Evolutionary conservation across 345 rosid species (phyloP), one percentile per base, ranked within the genome.

Genomic region (Limnanthes douglasii): DNA sequence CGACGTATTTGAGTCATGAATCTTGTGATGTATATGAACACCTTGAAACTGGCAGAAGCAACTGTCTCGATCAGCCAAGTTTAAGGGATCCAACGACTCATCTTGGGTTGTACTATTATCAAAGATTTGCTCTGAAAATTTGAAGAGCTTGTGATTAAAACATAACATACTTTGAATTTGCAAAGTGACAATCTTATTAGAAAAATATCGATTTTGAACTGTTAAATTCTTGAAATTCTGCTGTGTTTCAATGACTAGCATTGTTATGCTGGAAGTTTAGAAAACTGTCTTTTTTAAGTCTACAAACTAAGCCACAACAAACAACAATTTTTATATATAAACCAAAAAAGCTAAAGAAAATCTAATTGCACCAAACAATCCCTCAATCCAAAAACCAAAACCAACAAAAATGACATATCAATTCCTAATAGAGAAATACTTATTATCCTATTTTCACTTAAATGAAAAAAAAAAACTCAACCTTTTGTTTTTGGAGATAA

Each of bases 11-110:
- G 74, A 60, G 46, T 62, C 65, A 32, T 45, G 59, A 2, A 70
- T 54, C 61, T 88, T 88, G 65, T 83, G 72, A 61, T 83, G 95
- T 20, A 88, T 62, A 23, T 59, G 63, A 32, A 88, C 64, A 29
- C 95, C 93, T 36, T 64, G 60, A 53, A 88, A 83, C 78, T 88
- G 93, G 26, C 81, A 88, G 55, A 88, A 88, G 45, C 67, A 62
- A 40, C 97, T 79, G 62, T 79, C 95, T 4, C 82, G 73, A 55
- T 88, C 97, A 8, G 90, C 93, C 32, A 88, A 58, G 46, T 46
- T 60, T 20, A 39, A 43, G 7, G 90, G 90, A 34, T 78, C 75
- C 59, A 69, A 13, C 20, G 71, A 35, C 22, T 78, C 78, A 51
- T 83, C 84, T 43, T 88, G 95, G 31, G 78, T 93, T 41, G 73